phyloP scores from a whole-genome alignment of 1,284 basidiomycete species.

The Termitomyces sp. region DNA sequence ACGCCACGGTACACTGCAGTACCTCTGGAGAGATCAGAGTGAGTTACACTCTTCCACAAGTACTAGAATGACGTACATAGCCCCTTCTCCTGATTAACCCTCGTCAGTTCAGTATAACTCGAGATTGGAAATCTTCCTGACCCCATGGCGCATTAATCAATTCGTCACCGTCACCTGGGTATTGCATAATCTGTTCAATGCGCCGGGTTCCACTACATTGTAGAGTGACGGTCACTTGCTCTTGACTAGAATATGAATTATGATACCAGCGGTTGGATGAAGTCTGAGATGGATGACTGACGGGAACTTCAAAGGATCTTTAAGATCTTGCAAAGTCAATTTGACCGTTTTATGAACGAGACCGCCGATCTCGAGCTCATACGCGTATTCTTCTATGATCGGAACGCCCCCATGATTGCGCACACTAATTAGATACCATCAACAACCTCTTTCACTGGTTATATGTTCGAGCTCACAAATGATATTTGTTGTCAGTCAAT shows the following conservation, averaged over 20 bases:
- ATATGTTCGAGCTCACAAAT: conserved; percentile 35
- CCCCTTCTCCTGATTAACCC: conserved; percentile 39
- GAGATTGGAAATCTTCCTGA: conserved; percentile 11
- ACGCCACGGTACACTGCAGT: conserved; percentile 47
- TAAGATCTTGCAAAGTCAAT: conserved; percentile 41
- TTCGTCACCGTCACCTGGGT: conserved; percentile 57
- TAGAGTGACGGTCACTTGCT: conserved; percentile 46
- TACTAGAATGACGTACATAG: conserved; percentile 36
- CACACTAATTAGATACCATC: conserved; percentile 25
- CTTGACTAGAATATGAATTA: conserved; percentile 31
- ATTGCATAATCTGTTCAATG: conserved; percentile 48
- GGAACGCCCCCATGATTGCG: conserved; percentile 48
- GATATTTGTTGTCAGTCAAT: conserved; percentile 43
- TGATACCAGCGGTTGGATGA: neutral
- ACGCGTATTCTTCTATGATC: conserved; percentile 39
- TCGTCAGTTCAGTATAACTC: neutral
- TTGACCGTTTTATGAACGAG: conserved; percentile 43
- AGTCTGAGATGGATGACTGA: conserved; percentile 21
- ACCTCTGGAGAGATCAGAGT: conserved; percentile 24
- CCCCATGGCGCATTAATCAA: conserved; percentile 51
- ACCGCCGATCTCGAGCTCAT: conserved; percentile 45
- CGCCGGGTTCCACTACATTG: conserved; percentile 54
- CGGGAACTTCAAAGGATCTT: conserved; percentile 44
- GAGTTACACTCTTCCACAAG: neutral
- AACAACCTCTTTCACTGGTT: neutral